Percentiles rank a stretch among this genome's conserved stretches.
These are phyloP conservation scores for Volvox africanus DNA, from an alignment of 139 green algal species.

Conservation along the genomic window DNA sequence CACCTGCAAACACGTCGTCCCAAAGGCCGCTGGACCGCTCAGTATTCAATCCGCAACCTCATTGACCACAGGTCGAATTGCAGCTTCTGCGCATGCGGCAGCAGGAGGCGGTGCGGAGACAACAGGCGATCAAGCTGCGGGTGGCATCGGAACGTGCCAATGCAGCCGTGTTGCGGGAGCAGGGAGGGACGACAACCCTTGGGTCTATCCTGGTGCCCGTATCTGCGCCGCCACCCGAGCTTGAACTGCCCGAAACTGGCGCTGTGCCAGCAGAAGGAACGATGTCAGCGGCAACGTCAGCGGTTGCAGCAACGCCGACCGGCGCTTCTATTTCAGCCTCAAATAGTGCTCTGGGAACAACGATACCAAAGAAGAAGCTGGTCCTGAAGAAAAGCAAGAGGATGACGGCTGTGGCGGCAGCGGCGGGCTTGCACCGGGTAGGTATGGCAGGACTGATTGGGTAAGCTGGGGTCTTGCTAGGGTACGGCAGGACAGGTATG, in stretches of 20 bases:
- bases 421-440: conserved; percentile 19
- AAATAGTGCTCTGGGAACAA: too few species aligned
- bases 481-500: too few species aligned
- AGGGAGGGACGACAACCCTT: background rate
- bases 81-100: conserved; percentile 46
- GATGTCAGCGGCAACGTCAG: too few species aligned
- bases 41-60: too few species aligned
- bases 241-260: background rate
- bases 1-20: too few species aligned
- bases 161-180: conserved; percentile 20
- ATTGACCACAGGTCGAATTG: conserved; percentile 34
- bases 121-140: conserved; percentile 22
- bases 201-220: too few species aligned
- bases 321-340: too few species aligned
- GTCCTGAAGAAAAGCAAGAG: conserved; percentile 40
- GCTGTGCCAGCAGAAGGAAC: background rate
- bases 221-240: too few species aligned
- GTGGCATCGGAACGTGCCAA: conserved; percentile 24
- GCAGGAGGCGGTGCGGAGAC: conserved; percentile 44
- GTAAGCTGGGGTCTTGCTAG: too few species aligned
- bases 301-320: too few species aligned
- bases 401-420: conserved; percentile 30
- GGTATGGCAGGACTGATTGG: background rate
- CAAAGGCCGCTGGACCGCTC: too few species aligned
- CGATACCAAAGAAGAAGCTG: conserved; percentile 6